Percentiles rank a stretch among this genome's conserved stretches.
phyloP scores from a whole-genome alignment of 139 green algal species.

The Klebsormidium nitens region DNA sequence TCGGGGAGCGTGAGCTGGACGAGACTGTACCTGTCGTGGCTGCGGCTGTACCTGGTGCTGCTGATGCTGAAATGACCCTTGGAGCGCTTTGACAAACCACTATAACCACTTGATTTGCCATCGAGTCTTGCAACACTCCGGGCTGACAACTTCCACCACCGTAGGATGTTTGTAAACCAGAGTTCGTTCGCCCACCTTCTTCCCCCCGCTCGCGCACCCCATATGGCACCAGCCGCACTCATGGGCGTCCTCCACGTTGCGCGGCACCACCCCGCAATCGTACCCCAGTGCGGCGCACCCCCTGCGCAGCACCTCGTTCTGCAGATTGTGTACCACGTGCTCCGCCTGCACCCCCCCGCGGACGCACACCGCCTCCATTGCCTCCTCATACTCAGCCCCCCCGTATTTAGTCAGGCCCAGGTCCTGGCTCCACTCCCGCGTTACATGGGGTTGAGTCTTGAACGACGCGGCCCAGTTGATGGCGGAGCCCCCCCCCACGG shows the following conservation, averaged over 20 bases:
- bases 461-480: slow-evolving; percentile 66
- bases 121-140: too few relatives aligned
- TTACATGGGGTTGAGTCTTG: slow-evolving; percentile 40
- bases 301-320: slow-evolving; percentile 41
- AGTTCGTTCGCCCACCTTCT: too few relatives aligned
- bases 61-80: too few relatives aligned
- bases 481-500: slow-evolving; percentile 61
- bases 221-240: slow-evolving; percentile 38
- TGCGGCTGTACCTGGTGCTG: too few relatives aligned
- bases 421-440: slow-evolving; percentile 34
- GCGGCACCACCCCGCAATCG: background rate
- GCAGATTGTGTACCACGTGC: slow-evolving; percentile 35
- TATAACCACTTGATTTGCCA: too few relatives aligned
- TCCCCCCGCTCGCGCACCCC: slow-evolving; percentile 43
- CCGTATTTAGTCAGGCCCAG: background rate
- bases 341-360: slow-evolving; percentile 21
- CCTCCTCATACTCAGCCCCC: slow-evolving; percentile 1
- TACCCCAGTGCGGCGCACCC: slow-evolving; percentile 8
- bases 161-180: too few relatives aligned
- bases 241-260: background rate
- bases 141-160: too few relatives aligned
- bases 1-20: too few relatives aligned
- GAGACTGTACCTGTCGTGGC: too few relatives aligned
- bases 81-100: too few relatives aligned
- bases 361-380: slow-evolving; percentile 24